Evolutionary conservation across 192 early-diverging fungal species (phyloP).

Genomic region (Coemansia nantahalensis): DNA sequence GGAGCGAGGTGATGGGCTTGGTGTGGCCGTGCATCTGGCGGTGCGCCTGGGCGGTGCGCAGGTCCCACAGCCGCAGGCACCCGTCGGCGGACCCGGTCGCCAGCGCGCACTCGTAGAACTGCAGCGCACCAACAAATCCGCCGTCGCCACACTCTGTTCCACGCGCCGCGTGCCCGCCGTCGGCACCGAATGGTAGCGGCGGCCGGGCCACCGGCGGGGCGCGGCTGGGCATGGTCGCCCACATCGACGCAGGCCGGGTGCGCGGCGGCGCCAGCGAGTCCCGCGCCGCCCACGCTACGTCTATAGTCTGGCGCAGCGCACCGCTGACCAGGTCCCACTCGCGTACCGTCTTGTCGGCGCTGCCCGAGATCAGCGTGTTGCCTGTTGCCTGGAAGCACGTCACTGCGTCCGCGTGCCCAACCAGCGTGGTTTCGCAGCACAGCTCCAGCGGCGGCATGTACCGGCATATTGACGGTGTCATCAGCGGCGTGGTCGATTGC

Average conservation of each 20-base stretch:
- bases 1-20: slow-evolving; percentile 58
- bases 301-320: slow-evolving; percentile 61
- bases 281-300: slow-evolving; percentile 65
- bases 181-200: not conserved
- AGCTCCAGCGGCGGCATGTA: slow-evolving; percentile 20
- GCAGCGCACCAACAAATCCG: slow-evolving; percentile 66
- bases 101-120: slow-evolving; percentile 71
- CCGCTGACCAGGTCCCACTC: slow-evolving; percentile 76
- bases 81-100: slow-evolving; percentile 75
- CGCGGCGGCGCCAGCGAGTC: slow-evolving; percentile 3
- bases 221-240: not conserved
- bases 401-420: slow-evolving; percentile 33
- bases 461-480: slow-evolving; percentile 46
- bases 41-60: slow-evolving; percentile 70
- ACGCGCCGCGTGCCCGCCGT: not conserved
- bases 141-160: slow-evolving; percentile 41
- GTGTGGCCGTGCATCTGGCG: slow-evolving; percentile 68
- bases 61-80: slow-evolving; percentile 74
- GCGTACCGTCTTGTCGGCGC: slow-evolving; percentile 72
- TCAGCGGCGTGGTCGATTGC: slow-evolving; percentile 53
- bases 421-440: slow-evolving; percentile 41
- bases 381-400: slow-evolving; percentile 46
- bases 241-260: not conserved
- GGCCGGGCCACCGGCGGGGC: not conserved
- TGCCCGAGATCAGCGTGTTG: slow-evolving; percentile 57